phyloP scores from a whole-genome alignment of 352 stramenopile genomes.

The Saprolegnia diclina region DNA sequence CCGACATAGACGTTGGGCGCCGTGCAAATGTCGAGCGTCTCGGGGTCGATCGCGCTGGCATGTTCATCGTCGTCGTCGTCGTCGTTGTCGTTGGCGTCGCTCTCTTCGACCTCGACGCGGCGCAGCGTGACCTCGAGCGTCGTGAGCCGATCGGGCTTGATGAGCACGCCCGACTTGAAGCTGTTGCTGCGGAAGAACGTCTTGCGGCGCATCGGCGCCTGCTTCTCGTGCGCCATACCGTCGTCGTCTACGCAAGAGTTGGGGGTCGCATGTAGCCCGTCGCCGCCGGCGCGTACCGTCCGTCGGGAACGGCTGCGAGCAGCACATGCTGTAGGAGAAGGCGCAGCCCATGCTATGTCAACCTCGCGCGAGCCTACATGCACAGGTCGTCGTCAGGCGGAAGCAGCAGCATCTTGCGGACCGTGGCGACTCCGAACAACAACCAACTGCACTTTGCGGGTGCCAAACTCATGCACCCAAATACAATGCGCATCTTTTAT shows the following conservation, averaged over 20 bases:
- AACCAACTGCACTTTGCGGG: not conserved
- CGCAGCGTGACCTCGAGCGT: conserved; percentile 8
- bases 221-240: not conserved
- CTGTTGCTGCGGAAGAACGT: conserved; percentile 26
- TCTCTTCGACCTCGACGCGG: conserved; percentile 16
- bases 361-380: too few relatives aligned
- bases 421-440: not conserved
- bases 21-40: not conserved
- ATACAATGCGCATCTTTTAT: not conserved
- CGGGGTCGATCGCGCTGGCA: not conserved
- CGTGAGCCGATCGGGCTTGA: conserved; percentile 7
- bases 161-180: conserved; percentile 22
- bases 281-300: too few relatives aligned
- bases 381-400: not conserved
- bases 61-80: not conserved
- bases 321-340: not conserved
- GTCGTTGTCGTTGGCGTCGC: conserved; percentile 10
- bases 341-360: not conserved
- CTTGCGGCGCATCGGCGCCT: not conserved
- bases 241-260: conserved; percentile 2
- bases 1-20: conserved; percentile 37
- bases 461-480: not conserved
- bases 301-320: not conserved
- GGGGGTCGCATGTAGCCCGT: not conserved
- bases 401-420: not conserved